Evolutionary conservation across 2,329 filamentous ascomycete genomes (phyloP).

Genomic region (Raffaelea albimanens): DNA sequence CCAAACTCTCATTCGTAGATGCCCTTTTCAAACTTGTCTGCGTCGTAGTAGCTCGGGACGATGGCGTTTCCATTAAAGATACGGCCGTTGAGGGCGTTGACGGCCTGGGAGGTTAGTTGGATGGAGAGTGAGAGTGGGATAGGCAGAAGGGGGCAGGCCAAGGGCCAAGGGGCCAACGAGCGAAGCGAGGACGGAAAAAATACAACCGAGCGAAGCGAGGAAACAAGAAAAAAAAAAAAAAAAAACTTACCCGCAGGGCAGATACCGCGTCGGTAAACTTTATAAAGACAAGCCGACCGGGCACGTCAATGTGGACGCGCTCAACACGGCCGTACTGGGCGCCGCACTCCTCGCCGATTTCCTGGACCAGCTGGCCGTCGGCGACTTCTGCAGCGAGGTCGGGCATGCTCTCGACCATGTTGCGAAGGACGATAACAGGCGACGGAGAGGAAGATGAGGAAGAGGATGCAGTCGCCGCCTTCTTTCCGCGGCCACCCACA

Average conservation of each 20-base stretch:
- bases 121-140: neutral
- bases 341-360: conserved; percentile 90
- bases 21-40: conserved; percentile 70
- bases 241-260: conserved; percentile 62
- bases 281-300: conserved; percentile 69
- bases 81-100: conserved; percentile 80
- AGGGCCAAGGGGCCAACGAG: too few relatives aligned
- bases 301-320: conserved; percentile 63
- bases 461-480: neutral
- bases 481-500: conserved; percentile 58
- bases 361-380: conserved; percentile 63
- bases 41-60: conserved; percentile 70
- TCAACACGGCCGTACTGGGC: conserved; percentile 74
- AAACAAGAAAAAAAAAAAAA: neutral
- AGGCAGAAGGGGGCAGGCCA: too few relatives aligned
- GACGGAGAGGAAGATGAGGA: conserved; percentile 31
- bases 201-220: neutral
- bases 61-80: conserved; percentile 85
- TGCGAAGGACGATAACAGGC: conserved; percentile 69
- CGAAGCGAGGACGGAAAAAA: conserved; percentile 1
- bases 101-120: conserved; percentile 48
- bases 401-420: conserved; percentile 77
- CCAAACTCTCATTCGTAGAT: conserved; percentile 8
- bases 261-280: conserved; percentile 83
- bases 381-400: conserved; percentile 71